phyloP scores from a whole-genome alignment of 108 stramenopile genomes.

The Nitzschia palea region DNA sequence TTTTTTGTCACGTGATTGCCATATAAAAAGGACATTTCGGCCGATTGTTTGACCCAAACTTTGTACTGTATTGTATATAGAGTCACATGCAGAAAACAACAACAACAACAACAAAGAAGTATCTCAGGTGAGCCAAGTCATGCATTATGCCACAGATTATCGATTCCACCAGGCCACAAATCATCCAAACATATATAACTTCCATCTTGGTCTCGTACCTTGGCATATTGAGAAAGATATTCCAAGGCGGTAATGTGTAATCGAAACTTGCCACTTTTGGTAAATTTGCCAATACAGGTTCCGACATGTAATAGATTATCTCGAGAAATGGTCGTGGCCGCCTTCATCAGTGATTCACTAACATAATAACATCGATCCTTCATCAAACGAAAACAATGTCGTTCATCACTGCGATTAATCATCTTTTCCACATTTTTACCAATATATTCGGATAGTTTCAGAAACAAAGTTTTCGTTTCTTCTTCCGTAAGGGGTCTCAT shows the following conservation, averaged over 20 bases:
- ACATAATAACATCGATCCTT: constrained; percentile 98
- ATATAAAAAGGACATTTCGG: constrained; percentile 98
- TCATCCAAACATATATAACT: not conserved
- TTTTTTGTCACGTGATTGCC: constrained; percentile 97
- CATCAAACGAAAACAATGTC: constrained; percentile 82
- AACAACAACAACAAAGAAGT: not conserved
- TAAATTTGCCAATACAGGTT: constrained; percentile 98
- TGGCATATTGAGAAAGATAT: constrained; percentile 93
- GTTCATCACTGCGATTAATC: constrained; percentile 89
- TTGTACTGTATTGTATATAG: constrained; percentile 73
- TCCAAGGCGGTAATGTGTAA: constrained; percentile 95
- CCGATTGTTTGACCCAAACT: constrained; percentile 98
- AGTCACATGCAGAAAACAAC: not conserved
- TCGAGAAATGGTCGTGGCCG: constrained; percentile 72
- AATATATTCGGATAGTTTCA: constrained; percentile 97
- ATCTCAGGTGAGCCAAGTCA: not conserved
- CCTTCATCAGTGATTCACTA: constrained; percentile 84
- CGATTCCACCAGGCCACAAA: too few species aligned
- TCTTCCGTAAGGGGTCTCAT: constrained; percentile 99
- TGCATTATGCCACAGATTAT: not conserved
- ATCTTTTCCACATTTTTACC: constrained; percentile 91
- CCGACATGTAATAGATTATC: constrained; percentile 91
- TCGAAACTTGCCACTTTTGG: constrained; percentile 95
- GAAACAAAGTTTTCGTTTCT: constrained; percentile 94
- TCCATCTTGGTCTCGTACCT: constrained; percentile 36